Evolutionary conservation across 1,284 basidiomycete genomes (phyloP), one percentile per base, ranked within the genome.

Genomic region (Ustilago loliicola): DNA sequence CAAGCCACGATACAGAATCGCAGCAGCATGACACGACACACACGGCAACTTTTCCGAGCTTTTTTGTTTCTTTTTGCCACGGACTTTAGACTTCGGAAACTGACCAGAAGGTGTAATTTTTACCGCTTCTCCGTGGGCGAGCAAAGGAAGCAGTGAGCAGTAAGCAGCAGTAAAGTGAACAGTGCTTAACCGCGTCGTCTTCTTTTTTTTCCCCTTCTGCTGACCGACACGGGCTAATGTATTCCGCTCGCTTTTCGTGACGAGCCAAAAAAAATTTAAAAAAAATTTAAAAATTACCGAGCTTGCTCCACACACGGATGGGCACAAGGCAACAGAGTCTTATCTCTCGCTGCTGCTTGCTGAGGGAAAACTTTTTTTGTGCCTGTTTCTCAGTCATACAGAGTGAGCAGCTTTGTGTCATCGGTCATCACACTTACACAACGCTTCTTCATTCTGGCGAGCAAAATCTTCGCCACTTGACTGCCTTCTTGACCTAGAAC

Each of bases 51-150:
- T 52, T 52, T 21, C 45, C 55, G 55, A 32, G 36, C 45, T 34
- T 38, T 51, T 51, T 10, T 17, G 29, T 51, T 21, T 34, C 6
- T 19, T 8, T 38, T 53, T 36, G 64, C 57, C 64, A 60, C 64
- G 64, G 64, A 66, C 64, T 66, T 66, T 66, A 66, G 64, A 29
- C 23, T 60, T 42, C 40, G 51, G 38, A 27, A 11, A 38, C 42
- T 17, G 48, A 15, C 15, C 4, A 30, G 17, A n/a, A 42, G 61
- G 32, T 23, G 15, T 8, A 52, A 38, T 23, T 11, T 29, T 40
- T 38, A 25, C 51, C 47, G 47, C 48, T 61, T 21, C 50, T 51
- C 59, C 45, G 59, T 52, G 50, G 60, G 40, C 23, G 25, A 29
- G 25, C 15, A 40, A 1, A 17, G 38, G 17, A 5, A 40, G 17